phyloP scores from a whole-genome alignment of 2,329 filamentous ascomycete species.

The Parafenestella ontariensis region DNA sequence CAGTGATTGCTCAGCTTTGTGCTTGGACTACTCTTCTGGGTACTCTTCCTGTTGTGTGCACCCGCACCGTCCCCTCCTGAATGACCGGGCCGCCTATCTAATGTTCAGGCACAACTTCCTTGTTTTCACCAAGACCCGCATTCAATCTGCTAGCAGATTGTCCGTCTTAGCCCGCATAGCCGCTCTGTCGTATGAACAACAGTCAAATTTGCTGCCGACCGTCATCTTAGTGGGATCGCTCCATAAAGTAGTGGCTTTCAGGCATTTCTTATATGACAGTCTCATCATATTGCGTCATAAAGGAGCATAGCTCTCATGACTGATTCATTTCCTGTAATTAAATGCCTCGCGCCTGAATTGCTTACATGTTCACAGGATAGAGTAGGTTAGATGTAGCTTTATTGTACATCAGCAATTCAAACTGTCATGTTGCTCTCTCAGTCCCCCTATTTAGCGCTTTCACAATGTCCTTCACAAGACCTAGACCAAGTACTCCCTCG shows the following conservation, averaged over 20 bases:
- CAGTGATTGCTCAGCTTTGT: neutral
- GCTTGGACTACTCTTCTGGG: neutral
- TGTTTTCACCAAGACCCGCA: neutral
- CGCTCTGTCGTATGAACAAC: neutral
- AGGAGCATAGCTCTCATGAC: neutral
- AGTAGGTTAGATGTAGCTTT: neutral
- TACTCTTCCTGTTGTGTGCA: neutral
- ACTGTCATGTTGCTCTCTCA: neutral
- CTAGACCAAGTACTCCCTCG: too few species aligned
- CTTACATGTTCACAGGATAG: neutral
- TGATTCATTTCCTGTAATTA: neutral
- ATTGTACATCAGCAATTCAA: neutral
- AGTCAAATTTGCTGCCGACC: neutral
- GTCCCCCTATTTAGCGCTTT: neutral
- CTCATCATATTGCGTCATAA: too few species aligned
- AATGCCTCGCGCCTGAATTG: neutral
- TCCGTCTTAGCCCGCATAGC: neutral
- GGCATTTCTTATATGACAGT: too few species aligned
- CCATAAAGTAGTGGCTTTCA: too few species aligned
- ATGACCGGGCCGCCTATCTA: neutral
- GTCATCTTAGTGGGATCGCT: neutral
- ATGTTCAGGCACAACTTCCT: neutral
- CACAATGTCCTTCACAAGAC: too few species aligned
- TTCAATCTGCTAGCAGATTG: neutral
- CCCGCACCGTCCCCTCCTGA: neutral